These are phyloP conservation scores for Zea luxurians DNA, from an alignment of 176 grass and related monocot genomes.

Conservation along the genomic window DNA sequence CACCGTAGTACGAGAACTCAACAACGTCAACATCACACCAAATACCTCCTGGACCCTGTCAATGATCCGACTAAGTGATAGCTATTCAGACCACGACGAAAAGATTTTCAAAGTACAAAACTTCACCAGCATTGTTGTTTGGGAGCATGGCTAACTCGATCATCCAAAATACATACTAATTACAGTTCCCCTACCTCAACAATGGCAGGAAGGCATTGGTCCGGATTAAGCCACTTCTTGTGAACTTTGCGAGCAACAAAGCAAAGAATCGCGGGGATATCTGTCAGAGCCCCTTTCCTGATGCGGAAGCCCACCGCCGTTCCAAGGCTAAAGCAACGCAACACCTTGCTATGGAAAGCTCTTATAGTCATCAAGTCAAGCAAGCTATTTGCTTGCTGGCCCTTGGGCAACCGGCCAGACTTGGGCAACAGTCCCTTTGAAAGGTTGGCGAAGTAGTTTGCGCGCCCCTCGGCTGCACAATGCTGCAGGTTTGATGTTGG, in stretches of 20 bases:
- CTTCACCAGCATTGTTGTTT: background rate
- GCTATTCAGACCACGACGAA: conserved; percentile 16
- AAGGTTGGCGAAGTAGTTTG: conserved; percentile 98
- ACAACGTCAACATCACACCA: conserved; percentile 99
- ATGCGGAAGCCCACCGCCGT: conserved; percentile 95
- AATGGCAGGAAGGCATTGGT: conserved; percentile 81
- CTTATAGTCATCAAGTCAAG: conserved; percentile 99
- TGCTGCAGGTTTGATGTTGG: conserved; percentile 78
- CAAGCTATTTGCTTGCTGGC: conserved; percentile 87
- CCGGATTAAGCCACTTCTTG: conserved; percentile 74
- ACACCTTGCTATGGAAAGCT: conserved; percentile 98
- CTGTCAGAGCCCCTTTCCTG: conserved; percentile 74
- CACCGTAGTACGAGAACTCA: conserved; percentile 97
- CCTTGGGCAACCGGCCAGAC: conserved; percentile 63
- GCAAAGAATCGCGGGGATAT: conserved; percentile 86
- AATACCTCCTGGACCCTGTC: conserved; percentile 90
- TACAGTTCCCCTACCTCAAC: conserved; percentile 56
- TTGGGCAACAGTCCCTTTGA: conserved; percentile 84
- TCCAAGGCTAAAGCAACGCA: conserved; percentile 80
- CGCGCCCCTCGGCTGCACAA: conserved; percentile 85
- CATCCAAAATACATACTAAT: conserved; percentile 22
- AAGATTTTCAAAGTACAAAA: background rate
- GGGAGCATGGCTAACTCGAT: background rate
- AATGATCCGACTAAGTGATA: conserved; percentile 51
- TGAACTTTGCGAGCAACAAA: conserved; percentile 96